These are phyloP conservation scores for Apiospora hydei DNA, from an alignment of 2,329 filamentous ascomycete genomes.

Conservation along the genomic window DNA sequence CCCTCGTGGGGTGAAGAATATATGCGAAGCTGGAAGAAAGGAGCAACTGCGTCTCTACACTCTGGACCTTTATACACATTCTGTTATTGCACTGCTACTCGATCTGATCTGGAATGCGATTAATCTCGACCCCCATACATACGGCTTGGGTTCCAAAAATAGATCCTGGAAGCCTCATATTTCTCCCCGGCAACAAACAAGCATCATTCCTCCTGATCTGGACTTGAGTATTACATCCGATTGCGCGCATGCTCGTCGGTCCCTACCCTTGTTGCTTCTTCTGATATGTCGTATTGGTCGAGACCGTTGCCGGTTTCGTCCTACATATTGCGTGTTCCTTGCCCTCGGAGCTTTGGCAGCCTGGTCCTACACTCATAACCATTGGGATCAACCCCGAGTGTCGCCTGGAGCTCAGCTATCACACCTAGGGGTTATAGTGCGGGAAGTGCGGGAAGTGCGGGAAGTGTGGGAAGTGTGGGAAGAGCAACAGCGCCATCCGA, in stretches of 20 bases:
- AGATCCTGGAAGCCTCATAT: neutral
- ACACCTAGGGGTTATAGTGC: too few species aligned
- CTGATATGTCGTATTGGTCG: neutral
- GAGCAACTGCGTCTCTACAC: too few species aligned
- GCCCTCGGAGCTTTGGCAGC: neutral
- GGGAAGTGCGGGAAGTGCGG: too few species aligned
- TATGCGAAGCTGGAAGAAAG: too few species aligned
- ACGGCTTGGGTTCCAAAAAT: neutral
- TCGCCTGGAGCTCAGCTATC: neutral
- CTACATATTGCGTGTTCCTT: neutral
- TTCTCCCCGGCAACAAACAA: neutral
- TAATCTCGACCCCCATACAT: neutral
- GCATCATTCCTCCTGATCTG: neutral
- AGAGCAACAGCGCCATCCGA: neutral
- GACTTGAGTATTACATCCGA: neutral
- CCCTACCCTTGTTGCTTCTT: neutral
- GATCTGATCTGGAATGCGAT: neutral
- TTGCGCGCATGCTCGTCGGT: neutral
- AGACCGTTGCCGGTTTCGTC: neutral
- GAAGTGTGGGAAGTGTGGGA: neutral
- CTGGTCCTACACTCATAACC: neutral
- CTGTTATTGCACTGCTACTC: neutral
- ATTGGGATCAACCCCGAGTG: neutral
- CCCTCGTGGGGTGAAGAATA: too few species aligned
- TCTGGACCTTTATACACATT: too few species aligned